These are phyloP conservation scores for Botrytis medusae DNA, from an alignment of 2,329 filamentous ascomycete species.

Conservation along the genomic window DNA sequence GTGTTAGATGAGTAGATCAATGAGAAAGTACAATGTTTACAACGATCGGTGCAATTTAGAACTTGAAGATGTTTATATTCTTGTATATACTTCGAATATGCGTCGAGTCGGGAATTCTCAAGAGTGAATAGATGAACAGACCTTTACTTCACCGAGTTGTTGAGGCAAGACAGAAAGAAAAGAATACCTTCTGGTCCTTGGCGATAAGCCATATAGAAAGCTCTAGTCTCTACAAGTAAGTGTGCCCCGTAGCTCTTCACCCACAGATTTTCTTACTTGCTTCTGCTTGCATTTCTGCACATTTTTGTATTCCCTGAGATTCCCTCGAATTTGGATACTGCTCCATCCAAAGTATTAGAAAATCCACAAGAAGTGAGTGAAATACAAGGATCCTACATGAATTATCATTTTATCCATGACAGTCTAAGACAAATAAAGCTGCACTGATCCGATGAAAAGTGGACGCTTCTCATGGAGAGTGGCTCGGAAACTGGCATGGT, in stretches of 20 bases:
- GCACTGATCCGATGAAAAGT: constrained; percentile 9
- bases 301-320: background rate
- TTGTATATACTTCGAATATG: background rate
- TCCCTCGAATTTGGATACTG: background rate
- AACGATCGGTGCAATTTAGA: background rate
- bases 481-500: background rate
- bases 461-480: background rate
- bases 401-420: constrained; percentile 15
- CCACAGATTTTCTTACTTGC: constrained; percentile 11
- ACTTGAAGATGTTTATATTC: background rate
- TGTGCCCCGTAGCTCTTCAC: constrained; percentile 6
- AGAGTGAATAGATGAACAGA: background rate
- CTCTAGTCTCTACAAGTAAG: constrained; percentile 15
- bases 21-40: background rate
- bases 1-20: background rate
- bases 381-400: constrained; percentile 11
- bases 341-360: constrained; percentile 14
- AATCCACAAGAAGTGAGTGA: constrained; percentile 15
- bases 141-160: background rate
- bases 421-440: background rate
- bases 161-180: constrained; percentile 10
- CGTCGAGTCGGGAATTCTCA: background rate
- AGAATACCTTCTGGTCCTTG: constrained; percentile 6
- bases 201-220: constrained; percentile 14
- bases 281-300: constrained; percentile 10